Base-by-base conservation (phyloP, 2,329 filamentous ascomycete species). In the Cordyceps tenuipes region DNA sequence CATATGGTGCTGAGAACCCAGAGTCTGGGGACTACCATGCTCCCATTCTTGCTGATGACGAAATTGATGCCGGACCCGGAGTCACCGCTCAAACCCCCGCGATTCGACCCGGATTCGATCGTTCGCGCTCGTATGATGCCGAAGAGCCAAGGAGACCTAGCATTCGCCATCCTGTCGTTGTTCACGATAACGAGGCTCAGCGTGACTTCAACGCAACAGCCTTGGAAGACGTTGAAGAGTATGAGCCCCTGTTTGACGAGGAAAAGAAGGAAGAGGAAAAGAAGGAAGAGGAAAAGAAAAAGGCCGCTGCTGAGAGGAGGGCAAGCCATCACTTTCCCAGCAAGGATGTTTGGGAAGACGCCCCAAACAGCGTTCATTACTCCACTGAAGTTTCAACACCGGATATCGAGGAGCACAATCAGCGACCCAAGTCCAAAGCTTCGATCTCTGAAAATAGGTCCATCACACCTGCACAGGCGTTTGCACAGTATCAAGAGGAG, bases 271-370 rank as follows among this genome's bases (percentile, higher is more conserved):
- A 80, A 58, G 75, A 80, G 29, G 65, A 70, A 21, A 61, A 75
- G 60, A 70, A 75, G n/a, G n/a, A 80, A 58, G 75, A 80, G 29
- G 65, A 70, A 21, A 61, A 75, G 60, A 70, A 75, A 19, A 70
- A 71, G 36, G 67, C 71, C 9, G 70, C 71, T 47, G 70, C 71
- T 26, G 76, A 79, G 55, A 79, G 80, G 64, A 79, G 84, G 64
- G 76, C 81, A 62, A 83, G 84, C 64, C 87, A 88, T 62, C 74
- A 82, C 63, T 99, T 99, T 73, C 94, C 94, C 1, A 97, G 92
- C 72, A 89, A 92, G 71, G 94, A 99, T 71, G 84, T 97, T 46
- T 99, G 94, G 94, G 94, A 99, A 76, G 95, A 99, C 71, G 88
- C 91, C 0, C 94, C 95, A 4, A 88, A 86, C 69, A 96, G 91